Percentiles rank a stretch among this genome's conserved stretches.
Evolutionary conservation across 352 stramenopile genomes (phyloP).

Genomic region (Globisporangium splendens): DNA sequence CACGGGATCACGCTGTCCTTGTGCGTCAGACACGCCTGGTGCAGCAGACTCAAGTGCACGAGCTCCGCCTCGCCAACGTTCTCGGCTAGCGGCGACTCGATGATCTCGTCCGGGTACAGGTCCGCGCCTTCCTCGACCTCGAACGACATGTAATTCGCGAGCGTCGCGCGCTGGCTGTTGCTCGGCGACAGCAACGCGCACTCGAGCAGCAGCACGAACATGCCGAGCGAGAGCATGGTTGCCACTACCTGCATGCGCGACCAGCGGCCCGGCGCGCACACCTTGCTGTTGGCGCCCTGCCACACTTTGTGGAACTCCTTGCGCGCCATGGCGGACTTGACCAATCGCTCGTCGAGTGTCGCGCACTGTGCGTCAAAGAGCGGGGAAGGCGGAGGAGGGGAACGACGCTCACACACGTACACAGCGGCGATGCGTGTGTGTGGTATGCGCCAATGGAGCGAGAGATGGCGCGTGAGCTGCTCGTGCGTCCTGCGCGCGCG

Average conservation of each 20-base stretch:
- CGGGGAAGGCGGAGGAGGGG: background rate
- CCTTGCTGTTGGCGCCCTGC: constrained; percentile 4
- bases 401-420: background rate
- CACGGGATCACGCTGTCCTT: constrained; percentile 48
- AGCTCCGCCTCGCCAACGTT: constrained; percentile 29
- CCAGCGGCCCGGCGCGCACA: constrained; percentile 5
- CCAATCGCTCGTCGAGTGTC: no score
- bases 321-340: constrained; percentile 17
- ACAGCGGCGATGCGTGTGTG: background rate
- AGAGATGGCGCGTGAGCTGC: background rate
- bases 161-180: background rate
- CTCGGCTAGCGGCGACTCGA: constrained; percentile 29
- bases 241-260: constrained; percentile 12
- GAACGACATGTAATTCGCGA: constrained; percentile 11
- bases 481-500: background rate
- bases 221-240: constrained; percentile 11
- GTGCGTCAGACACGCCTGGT: constrained; percentile 35
- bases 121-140: constrained; percentile 28
- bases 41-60: constrained; percentile 49
- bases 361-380: no score
- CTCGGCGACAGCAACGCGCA: constrained; percentile 6
- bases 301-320: constrained; percentile 18
- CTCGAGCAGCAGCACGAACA: constrained; percentile 12
- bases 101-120: constrained; percentile 42
- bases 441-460: background rate